phyloP scores from a whole-genome alignment of 139 green algal genomes.

The Haematococcus lacustris region DNA sequence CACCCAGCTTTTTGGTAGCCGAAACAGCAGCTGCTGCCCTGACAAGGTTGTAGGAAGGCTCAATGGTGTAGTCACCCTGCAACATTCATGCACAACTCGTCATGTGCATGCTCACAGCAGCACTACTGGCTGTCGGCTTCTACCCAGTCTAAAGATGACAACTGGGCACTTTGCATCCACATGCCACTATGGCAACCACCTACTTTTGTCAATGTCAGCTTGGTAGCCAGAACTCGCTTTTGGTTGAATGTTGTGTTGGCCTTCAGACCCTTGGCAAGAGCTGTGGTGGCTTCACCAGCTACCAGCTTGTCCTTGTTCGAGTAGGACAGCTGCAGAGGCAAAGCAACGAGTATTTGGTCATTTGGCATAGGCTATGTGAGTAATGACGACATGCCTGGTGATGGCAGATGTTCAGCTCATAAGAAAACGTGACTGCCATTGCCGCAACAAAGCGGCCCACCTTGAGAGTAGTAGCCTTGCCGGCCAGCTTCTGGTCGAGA shows the following conservation, averaged over 20 bases:
- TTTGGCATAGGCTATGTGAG: no score
- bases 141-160: background rate
- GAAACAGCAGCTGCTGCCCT: constrained; percentile 13
- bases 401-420: no score
- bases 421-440: no score
- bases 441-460: no score
- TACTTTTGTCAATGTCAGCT: constrained; percentile 15
- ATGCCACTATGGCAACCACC: background rate
- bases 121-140: background rate
- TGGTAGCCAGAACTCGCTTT: constrained; percentile 22
- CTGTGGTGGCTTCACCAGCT: constrained; percentile 10
- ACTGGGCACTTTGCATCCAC: background rate
- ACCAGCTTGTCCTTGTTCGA: constrained; percentile 22
- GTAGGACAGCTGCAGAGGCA: constrained; percentile 16
- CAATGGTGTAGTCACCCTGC: constrained; percentile 10
- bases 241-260: constrained; percentile 22
- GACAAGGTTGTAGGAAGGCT: constrained; percentile 26
- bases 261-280: constrained; percentile 11
- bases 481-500: no score
- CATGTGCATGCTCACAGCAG: background rate
- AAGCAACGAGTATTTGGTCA: no score
- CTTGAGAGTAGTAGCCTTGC: no score
- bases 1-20: constrained; percentile 15
- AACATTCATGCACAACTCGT: background rate
- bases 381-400: no score